Evolutionary conservation across 352 stramenopile species (phyloP), one percentile per base, ranked within the genome.

Genomic region (Phytopythium montanum): DNA sequence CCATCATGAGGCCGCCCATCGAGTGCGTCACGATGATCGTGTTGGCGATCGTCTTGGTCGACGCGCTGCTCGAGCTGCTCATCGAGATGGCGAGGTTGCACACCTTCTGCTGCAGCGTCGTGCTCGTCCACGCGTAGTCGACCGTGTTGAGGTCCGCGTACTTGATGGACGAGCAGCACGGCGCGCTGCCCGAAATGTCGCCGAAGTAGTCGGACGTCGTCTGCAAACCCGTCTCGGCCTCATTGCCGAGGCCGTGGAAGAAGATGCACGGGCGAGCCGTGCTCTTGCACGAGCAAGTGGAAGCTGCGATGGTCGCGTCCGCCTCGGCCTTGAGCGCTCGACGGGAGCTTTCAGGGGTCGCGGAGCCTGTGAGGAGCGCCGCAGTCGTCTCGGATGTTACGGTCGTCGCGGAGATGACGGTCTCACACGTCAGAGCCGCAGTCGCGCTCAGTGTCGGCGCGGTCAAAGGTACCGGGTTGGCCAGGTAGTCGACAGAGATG

Each of bases 1-100:
- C 73, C 12, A 84, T 42, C 68, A 85, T 81, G 38, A 71, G 66
- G 53, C 80, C 83, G 14, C 76, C 79, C 74, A 86, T 85, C 5
- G 79, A 88, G 51, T 86, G 73, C 5, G 69, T 66, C 14, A 88
- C 62, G 31, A 88, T 55, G 54, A 83, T 85, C 23, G 76, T 61
- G 54, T 86, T 62, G 36, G 78, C 64, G 46, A 79, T 78, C 34
- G 51, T 63, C 0, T 59, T 59, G 12, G 54, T 52, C 2, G 4
- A 42, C 19, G 64, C 57, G 21, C 61, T 73, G 19, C 28, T 65
- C 1, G 41, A 33, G 51, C 54, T 64, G 19, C 56, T 68, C 9
- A 73, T 64, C 19, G 64, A 62, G 31, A 83, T 59, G 0, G 72
- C 68, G 12, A 67, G 52, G 31, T 74, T 44, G 29, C 75, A 85